Conservation (phyloP, 257 asterid genomes). For the Nicotiana noctiflora region DNA sequence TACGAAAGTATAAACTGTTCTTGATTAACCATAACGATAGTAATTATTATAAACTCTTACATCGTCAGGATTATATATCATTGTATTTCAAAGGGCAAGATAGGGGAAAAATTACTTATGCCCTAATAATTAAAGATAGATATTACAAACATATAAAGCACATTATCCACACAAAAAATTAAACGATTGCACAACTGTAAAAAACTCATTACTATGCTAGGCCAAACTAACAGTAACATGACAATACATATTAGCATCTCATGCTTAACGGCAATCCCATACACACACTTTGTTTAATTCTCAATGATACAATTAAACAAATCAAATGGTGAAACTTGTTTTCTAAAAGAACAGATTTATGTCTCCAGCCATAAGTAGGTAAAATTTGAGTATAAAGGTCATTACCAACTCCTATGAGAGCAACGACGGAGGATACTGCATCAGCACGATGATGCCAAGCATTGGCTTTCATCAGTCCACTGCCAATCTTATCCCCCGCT, state of each 20-base stretch:
- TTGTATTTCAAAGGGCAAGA: background rate
- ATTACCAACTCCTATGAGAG: conserved; percentile 98
- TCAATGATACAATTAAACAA: background rate
- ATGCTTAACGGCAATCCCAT: background rate
- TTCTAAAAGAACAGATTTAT: background rate
- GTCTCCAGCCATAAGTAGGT: background rate
- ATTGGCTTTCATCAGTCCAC: conserved; percentile 95
- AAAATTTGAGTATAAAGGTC: background rate
- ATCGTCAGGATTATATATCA: background rate
- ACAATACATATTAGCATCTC: background rate
- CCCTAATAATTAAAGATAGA: background rate
- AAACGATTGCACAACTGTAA: background rate
- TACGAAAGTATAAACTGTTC: background rate
- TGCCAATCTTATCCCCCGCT: conserved; percentile 75
- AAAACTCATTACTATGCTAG: background rate
- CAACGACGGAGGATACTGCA: conserved; percentile 89
- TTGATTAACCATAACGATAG: background rate
- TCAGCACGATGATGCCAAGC: conserved; percentile 99
- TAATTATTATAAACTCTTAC: background rate
- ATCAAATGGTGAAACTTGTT: background rate
- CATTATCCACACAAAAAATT: background rate
- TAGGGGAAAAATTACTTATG: background rate
- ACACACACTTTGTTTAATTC: background rate
- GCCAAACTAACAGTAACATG: background rate
- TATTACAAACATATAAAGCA: background rate